A percentile compares a stretch with the other conserved stretches of the same genome.
These are phyloP conservation scores for Plasmodium falciparum DNA, from an alignment of 169 alveolate species.

Conservation along the genomic window DNA sequence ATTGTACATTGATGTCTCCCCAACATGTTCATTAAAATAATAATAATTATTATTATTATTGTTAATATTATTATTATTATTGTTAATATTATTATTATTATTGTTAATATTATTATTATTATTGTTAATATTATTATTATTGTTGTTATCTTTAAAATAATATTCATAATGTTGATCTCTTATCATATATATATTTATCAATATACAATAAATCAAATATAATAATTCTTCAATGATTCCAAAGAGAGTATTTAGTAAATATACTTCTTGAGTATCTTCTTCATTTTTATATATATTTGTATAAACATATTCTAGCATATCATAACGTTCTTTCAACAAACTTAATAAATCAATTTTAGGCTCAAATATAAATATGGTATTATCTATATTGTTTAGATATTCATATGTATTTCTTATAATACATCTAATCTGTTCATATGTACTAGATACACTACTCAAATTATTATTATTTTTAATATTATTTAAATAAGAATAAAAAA, in stretches of 20 bases:
- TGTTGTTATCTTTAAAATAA: background rate
- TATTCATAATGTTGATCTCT: slow-evolving; percentile 30
- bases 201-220: slow-evolving; percentile 26
- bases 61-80: background rate
- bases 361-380: slow-evolving; percentile 59
- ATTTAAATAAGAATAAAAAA: too few species aligned
- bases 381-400: slow-evolving; percentile 69
- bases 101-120: background rate
- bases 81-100: background rate
- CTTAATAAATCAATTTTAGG: slow-evolving; percentile 56
- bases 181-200: slow-evolving; percentile 74
- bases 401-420: slow-evolving; percentile 24
- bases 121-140: background rate
- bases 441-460: too few species aligned
- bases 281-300: background rate
- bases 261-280: background rate
- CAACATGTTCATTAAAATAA: background rate
- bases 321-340: slow-evolving; percentile 74
- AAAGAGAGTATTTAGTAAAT: slow-evolving; percentile 25
- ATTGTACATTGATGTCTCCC: background rate
- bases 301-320: slow-evolving; percentile 43
- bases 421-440: slow-evolving; percentile 17
- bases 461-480: background rate
- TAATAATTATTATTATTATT: background rate
- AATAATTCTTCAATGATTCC: slow-evolving; percentile 42